Evolutionary conservation across 768 basidiomycete species (phyloP).

Genomic region (Rickenella mellea): DNA sequence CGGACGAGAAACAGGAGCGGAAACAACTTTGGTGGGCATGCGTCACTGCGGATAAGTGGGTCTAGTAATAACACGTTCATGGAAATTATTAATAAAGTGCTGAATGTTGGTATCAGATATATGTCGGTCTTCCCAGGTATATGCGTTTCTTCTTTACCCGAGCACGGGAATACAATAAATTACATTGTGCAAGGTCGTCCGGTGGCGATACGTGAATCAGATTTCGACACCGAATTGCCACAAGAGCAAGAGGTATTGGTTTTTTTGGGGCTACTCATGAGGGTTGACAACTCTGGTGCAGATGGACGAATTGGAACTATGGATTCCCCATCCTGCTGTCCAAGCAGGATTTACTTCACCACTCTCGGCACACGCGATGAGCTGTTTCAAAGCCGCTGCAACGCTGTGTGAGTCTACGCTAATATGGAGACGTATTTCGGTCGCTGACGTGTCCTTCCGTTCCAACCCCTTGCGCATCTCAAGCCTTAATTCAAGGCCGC

Average conservation of each 20-base stretch:
- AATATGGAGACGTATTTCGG: too few species aligned
- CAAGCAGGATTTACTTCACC: slow-evolving; percentile 30
- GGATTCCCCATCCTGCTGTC: slow-evolving; percentile 37
- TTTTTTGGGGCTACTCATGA: not conserved
- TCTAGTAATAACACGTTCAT: too few species aligned
- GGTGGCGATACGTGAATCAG: slow-evolving; percentile 54
- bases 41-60: slow-evolving; percentile 59
- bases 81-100: too few species aligned
- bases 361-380: too few species aligned
- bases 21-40: slow-evolving; percentile 79
- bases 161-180: too few species aligned
- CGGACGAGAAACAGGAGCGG: slow-evolving; percentile 59
- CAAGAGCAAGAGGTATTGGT: slow-evolving; percentile 39
- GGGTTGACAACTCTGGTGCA: slow-evolving; percentile 25
- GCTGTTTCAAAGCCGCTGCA: too few species aligned
- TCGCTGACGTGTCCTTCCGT: too few species aligned
- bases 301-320: slow-evolving; percentile 49
- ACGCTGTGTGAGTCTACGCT: too few species aligned
- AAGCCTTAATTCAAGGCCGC: slow-evolving; percentile 58
- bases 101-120: too few species aligned
- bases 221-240: slow-evolving; percentile 61
- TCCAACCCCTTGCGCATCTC: too few species aligned
- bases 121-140: too few species aligned
- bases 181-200: slow-evolving; percentile 65
- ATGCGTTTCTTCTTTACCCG: too few species aligned